Percentiles rank a stretch among this genome's conserved stretches.
These are phyloP conservation scores for Dimargaris cristalligena DNA, from an alignment of 192 early-diverging fungal species.

Conservation along the genomic window DNA sequence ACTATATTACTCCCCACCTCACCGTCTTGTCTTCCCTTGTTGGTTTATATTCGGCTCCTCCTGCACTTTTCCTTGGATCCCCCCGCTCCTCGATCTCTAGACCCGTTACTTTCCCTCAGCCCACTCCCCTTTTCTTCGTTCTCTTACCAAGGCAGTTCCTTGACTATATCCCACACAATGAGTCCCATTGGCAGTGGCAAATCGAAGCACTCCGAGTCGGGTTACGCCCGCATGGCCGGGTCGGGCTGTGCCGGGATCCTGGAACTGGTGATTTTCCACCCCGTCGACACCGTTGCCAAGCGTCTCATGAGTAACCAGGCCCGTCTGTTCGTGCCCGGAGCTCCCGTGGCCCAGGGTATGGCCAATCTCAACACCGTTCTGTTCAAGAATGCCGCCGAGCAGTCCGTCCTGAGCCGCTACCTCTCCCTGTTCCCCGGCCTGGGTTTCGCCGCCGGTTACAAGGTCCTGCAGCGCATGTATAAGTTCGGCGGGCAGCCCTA, in stretches of 20 bases:
- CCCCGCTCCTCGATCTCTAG: neutral
- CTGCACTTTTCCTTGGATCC: neutral
- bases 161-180: slow-evolving; percentile 14
- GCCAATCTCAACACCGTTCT: slow-evolving; percentile 65
- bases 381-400: slow-evolving; percentile 74
- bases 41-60: too few species aligned
- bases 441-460: slow-evolving; percentile 96
- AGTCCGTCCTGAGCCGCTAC: slow-evolving; percentile 66
- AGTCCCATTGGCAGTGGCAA: slow-evolving; percentile 26
- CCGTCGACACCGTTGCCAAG: slow-evolving; percentile 96
- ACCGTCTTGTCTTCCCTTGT: too few species aligned
- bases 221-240: slow-evolving; percentile 74
- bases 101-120: neutral
- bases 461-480: slow-evolving; percentile 92
- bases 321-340: slow-evolving; percentile 53
- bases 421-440: slow-evolving; percentile 91
- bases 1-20: too few species aligned
- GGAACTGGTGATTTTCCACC: slow-evolving; percentile 93
- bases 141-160: too few species aligned
- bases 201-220: slow-evolving; percentile 69
- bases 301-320: slow-evolving; percentile 90
- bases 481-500: slow-evolving; percentile 98
- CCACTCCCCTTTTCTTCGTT: neutral
- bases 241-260: slow-evolving; percentile 82
- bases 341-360: slow-evolving; percentile 41